These are phyloP conservation scores for Cucurbita maxima DNA, from an alignment of 306 rosid genomes.

Conservation along the genomic window DNA sequence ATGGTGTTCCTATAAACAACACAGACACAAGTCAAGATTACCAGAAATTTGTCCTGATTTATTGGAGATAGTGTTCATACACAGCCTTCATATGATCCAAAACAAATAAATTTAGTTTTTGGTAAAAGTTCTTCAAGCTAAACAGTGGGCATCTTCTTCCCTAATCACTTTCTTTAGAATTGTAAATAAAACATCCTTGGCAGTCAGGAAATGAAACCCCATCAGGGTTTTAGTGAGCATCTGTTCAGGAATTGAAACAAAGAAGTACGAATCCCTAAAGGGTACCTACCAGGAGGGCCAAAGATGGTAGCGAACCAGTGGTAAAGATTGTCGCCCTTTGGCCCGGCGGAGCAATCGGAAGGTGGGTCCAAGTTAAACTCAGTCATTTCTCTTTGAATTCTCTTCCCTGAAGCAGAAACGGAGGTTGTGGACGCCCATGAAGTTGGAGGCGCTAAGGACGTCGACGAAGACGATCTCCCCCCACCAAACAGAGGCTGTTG, in stretches of 20 bases:
- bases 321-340: conserved; percentile 90
- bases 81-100: neutral
- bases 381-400: conserved; percentile 76
- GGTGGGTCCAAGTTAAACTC: conserved; percentile 73
- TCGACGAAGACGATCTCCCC: conserved; percentile 1
- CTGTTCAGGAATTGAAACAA: neutral
- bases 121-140: no score
- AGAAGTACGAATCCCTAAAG: neutral
- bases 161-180: neutral
- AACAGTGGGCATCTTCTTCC: neutral
- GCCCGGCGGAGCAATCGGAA: conserved; percentile 73
- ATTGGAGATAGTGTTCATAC: neutral
- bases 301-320: conserved; percentile 85
- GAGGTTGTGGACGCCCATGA: conserved; percentile 66
- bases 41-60: neutral
- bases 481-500: neutral
- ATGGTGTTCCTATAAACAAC: conserved; percentile 53
- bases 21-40: conserved; percentile 4
- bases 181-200: neutral
- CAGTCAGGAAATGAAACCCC: neutral
- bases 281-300: conserved; percentile 43
- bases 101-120: neutral
- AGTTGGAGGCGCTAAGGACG: conserved; percentile 23
- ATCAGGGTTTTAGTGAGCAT: neutral
- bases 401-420: conserved; percentile 65